phyloP scores from a whole-genome alignment of 371 early-diverging fungal genomes.

The Haplosporangium sp. region DNA sequence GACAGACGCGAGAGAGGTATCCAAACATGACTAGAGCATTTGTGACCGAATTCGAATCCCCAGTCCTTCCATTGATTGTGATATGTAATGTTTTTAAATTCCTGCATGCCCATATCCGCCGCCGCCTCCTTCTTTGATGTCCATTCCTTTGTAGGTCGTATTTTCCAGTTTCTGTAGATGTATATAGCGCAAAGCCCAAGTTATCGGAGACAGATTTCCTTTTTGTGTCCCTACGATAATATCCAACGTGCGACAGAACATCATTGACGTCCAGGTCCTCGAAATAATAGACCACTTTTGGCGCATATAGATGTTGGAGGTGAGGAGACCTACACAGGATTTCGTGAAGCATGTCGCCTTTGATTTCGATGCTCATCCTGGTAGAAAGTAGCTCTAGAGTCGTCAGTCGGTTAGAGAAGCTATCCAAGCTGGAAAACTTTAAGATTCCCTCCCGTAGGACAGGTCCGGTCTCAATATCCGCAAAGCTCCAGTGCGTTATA shows the following conservation, averaged over 20 bases:
- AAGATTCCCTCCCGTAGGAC: background rate
- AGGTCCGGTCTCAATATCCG: background rate
- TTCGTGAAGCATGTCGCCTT: background rate
- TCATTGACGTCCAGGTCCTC: conserved; percentile 15
- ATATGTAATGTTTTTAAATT: conserved; percentile 14
- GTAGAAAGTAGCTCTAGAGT: background rate
- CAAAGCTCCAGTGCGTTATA: background rate
- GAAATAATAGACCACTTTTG: background rate
- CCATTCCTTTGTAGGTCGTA: too few relatives aligned
- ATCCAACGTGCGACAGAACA: background rate
- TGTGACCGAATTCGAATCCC: background rate
- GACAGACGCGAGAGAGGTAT: conserved; percentile 9
- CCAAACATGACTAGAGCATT: conserved; percentile 12
- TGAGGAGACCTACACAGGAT: conserved; percentile 8
- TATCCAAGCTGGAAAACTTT: background rate
- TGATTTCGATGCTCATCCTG: background rate
- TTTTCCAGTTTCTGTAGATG: too few relatives aligned
- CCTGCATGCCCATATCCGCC: conserved; percentile 12
- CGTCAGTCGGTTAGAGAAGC: background rate
- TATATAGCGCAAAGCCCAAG: background rate
- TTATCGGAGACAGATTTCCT: background rate
- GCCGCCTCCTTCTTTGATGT: background rate
- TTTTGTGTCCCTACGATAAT: background rate
- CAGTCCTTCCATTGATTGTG: background rate
- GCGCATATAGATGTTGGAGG: conserved; percentile 5